Base-by-base conservation (phyloP, 345 rosid genomes). In the Excoecaria cochinchinensis region DNA sequence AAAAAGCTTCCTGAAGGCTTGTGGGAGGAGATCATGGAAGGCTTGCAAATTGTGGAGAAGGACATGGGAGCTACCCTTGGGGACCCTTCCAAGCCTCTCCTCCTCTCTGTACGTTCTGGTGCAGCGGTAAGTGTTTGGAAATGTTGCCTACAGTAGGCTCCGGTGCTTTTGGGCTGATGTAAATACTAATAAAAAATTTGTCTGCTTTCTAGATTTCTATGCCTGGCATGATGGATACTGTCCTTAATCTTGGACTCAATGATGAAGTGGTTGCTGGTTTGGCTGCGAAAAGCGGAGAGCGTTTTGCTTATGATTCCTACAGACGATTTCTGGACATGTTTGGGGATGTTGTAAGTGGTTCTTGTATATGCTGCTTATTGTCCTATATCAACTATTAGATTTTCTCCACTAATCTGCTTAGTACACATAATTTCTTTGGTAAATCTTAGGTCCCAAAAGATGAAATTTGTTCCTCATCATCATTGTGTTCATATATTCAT, bases 151-250 rank as follows among this genome's bases (percentile, higher is more conserved):
- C 31, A 31, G 31, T 31, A 31, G 31, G 31, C 31, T 31, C 31
- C 31, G 31, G 3, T 22, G 9, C 44, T 16, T 22, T 19, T 24
- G 48, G 31, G 64, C 9, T 5, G 9, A 9, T 22, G 12, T 8
- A 22, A 22, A 13, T 58, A 5, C 44, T 38, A 6, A 71, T 66
- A 75, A 36, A 62, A 25, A 21, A 50, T 55, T 60, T 63, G 15
- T 73, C 14, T 46, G 44, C 63, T 9, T 76, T 80, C 44, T 74
- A 95, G 97, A 87, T 95, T 13, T 95, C 97, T 24, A 95, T 92
- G 97, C 99, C 97, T 40, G 99, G 99, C 44, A 95, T 95, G 99
- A 95, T 95, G 99, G 99, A 95, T 82, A 95, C 97, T n/a, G 94
- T 95, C 73, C 99, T 95, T 63, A 95, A 95, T 85, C 92, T 95